Evolutionary conservation across 1,139 yeast genomes (phyloP), one percentile per base, ranked within the genome.

Genomic region (Geotrichum restrictum): DNA sequence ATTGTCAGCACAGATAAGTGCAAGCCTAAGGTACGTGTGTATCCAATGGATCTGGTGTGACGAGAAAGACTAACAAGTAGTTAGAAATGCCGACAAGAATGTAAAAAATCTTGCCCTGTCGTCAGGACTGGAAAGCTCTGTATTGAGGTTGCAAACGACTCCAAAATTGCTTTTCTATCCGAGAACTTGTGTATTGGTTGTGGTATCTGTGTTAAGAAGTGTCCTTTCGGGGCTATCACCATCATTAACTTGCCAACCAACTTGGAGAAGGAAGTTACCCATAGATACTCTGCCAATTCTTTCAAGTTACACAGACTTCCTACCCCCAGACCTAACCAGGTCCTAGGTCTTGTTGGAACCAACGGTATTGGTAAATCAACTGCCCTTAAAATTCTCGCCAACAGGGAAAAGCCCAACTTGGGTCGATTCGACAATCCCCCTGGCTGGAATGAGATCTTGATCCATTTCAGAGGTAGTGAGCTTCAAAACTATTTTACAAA

Each of bases 351-450:
- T 63, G 98, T 93, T 48, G 98, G 98, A 67, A 88, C 98, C 56
- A 93, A 93, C 77, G 98, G 98, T 88, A 93, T 93, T 67, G 98
- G 98, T 65, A 93, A 93, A 70, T 86, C 96, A 11, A 93, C 98
- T n/a, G 98, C 98, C 10, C 78, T 93, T 68, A 93, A 93, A 75
- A 91, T 93, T 68, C 80, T 93, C 63, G 95, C 98, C n/a, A 98
- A 98, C 68, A 93, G 91, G 72, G 95, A 91, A 72, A 93, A 91
- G 73, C 98, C 98, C 60, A 93, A 93, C 69, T 76, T 93, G 70
- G 98, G 98, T 54, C 80, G 83, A 65, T 93, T 77, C 69, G 98
- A 91, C 61, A 85, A 87, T 67, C 98, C 98, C 44, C 98, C 98
- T 27, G 94, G 87, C 71, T 93, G 98, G 98, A 86, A 85, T 69